These are phyloP conservation scores for Cercospora sp. DNA, from an alignment of 2,329 filamentous ascomycete genomes.

Conservation along the genomic window DNA sequence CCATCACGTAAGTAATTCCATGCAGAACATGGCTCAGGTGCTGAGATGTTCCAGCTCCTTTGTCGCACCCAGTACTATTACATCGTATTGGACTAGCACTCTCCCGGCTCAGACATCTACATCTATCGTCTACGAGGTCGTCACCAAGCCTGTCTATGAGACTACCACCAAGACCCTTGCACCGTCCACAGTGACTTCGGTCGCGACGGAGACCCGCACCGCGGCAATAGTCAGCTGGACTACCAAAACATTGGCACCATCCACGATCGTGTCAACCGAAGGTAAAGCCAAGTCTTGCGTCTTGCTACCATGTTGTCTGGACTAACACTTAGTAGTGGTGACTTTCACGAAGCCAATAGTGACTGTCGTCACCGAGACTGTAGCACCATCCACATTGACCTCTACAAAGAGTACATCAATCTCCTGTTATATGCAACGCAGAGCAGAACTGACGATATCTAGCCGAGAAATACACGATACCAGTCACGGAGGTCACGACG, in stretches of 20 bases:
- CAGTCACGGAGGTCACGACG: conserved; percentile 3
- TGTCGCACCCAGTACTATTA: neutral
- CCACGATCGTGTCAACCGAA: conserved; percentile 7
- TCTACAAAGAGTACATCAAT: neutral
- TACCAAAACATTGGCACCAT: conserved; percentile 6
- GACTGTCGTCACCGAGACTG: neutral
- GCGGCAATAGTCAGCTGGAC: neutral
- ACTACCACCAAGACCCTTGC: conserved; percentile 8
- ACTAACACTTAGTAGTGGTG: neutral
- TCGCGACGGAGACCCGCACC: conserved; percentile 6
- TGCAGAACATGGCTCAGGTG: too few species aligned
- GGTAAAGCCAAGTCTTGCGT: neutral
- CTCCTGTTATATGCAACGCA: neutral
- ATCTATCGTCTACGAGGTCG: conserved; percentile 4
- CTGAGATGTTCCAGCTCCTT: neutral
- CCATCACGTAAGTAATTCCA: neutral
- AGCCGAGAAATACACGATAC: neutral
- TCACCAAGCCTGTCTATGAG: conserved; percentile 4
- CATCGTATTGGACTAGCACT: neutral
- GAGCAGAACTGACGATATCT: neutral
- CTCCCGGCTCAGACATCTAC: neutral
- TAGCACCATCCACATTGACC: conserved; percentile 8
- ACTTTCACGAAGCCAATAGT: neutral
- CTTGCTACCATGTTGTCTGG: neutral
- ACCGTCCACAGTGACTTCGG: conserved; percentile 6